phyloP scores from a whole-genome alignment of 768 basidiomycete genomes.

The Dendrothele bispora region DNA sequence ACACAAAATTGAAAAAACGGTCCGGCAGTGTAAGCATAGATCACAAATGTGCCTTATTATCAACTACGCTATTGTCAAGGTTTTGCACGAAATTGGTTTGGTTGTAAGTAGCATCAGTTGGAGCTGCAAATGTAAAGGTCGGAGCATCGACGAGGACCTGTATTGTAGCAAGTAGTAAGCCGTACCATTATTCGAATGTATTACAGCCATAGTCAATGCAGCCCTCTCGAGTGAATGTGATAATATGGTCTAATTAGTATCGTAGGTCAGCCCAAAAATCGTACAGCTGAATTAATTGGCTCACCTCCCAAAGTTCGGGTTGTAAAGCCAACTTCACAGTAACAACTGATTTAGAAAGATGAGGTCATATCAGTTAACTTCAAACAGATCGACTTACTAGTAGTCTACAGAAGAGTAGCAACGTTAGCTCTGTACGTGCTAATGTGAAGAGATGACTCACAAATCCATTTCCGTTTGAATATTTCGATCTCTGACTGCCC shows the following conservation, averaged over 20 bases:
- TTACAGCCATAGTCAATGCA: slow-evolving; percentile 58
- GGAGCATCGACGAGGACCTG: too few species aligned
- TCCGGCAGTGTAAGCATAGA: too few species aligned
- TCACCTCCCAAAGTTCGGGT: slow-evolving; percentile 64
- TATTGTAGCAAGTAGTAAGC: too few species aligned
- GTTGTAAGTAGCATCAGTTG: too few species aligned
- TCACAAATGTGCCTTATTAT: too few species aligned
- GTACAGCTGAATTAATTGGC: slow-evolving; percentile 6
- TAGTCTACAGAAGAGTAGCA: slow-evolving; percentile 33
- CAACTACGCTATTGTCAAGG: too few species aligned
- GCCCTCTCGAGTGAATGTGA: slow-evolving; percentile 66
- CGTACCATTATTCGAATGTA: slow-evolving; percentile 34
- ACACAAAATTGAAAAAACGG: too few species aligned
- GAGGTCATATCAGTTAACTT: not conserved
- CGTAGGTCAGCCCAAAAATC: not conserved
- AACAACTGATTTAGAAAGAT: slow-evolving; percentile 43
- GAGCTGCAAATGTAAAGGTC: too few species aligned
- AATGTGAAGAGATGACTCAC: too few species aligned
- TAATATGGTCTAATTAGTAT: slow-evolving; percentile 56
- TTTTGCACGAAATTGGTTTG: too few species aligned
- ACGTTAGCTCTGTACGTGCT: not conserved
- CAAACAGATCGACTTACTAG: slow-evolving; percentile 43
- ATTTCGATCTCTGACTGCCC: slow-evolving; percentile 63
- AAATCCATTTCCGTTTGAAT: slow-evolving; percentile 75
- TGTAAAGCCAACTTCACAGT: slow-evolving; percentile 75